Evolutionary conservation across 306 rosid species (phyloP).

Genomic region (Quercus robur): DNA sequence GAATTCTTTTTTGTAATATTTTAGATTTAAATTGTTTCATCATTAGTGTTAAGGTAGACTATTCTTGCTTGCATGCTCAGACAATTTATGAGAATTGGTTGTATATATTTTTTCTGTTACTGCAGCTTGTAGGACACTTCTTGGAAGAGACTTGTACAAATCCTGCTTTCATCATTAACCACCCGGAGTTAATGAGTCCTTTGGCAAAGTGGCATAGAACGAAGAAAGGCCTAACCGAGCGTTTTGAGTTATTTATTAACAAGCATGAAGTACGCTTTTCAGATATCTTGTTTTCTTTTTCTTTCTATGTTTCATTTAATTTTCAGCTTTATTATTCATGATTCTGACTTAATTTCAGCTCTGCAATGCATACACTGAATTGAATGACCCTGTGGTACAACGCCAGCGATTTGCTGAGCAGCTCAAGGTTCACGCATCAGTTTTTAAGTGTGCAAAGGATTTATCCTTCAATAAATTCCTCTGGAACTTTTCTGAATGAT

Average conservation of each 20-base stretch:
- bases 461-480: background rate
- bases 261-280: constrained; percentile 70
- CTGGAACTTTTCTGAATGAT: background rate
- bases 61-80: background rate
- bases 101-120: constrained; percentile 6
- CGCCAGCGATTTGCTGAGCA: constrained; percentile 86
- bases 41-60: background rate
- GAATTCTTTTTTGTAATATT: too few relatives aligned
- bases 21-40: too few relatives aligned
- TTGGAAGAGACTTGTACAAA: constrained; percentile 83
- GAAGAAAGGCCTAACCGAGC: constrained; percentile 80
- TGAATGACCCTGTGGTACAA: constrained; percentile 94
- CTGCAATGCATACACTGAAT: constrained; percentile 86
- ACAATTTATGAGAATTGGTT: background rate
- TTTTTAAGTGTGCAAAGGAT: background rate
- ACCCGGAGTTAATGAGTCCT: constrained; percentile 94
- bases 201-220: constrained; percentile 95
- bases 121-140: constrained; percentile 97
- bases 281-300: background rate
- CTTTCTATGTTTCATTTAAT: background rate
- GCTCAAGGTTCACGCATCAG: constrained; percentile 60
- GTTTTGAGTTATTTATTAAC: constrained; percentile 82
- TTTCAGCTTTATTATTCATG: background rate
- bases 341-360: constrained; percentile 40
- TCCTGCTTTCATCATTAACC: constrained; percentile 83